A percentile compares a stretch with the other conserved stretches of the same genome.
Evolutionary conservation across 1,284 basidiomycete genomes (phyloP).

Genomic region (Cystobasidiaceae sp.): DNA sequence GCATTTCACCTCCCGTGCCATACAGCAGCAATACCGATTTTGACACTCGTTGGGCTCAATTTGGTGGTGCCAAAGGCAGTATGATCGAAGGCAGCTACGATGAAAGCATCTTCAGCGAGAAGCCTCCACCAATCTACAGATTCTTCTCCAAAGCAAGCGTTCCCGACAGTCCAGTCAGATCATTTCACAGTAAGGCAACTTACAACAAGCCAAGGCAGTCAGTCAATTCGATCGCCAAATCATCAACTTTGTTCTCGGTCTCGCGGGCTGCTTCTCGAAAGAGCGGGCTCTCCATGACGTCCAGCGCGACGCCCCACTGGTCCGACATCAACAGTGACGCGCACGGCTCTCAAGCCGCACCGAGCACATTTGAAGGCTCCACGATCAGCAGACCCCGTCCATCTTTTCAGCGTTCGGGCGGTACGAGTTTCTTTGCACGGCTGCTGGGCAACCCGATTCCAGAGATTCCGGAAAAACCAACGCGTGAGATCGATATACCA

Average conservation of each 20-base stretch:
- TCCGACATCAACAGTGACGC: too few species aligned
- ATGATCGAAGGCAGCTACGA: background rate
- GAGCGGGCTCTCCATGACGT: too few species aligned
- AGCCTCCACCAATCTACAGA: conserved; percentile 3
- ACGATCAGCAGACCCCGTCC: background rate
- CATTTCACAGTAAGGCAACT: too few species aligned
- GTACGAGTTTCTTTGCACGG: conserved; percentile 11
- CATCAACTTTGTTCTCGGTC: background rate
- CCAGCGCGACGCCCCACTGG: too few species aligned
- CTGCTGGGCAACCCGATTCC: background rate
- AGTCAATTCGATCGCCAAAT: background rate
- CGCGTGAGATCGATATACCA: background rate
- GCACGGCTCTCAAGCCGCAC: too few species aligned
- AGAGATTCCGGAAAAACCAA: background rate
- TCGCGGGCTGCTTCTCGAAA: background rate
- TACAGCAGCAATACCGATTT: background rate
- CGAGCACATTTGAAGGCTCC: too few species aligned
- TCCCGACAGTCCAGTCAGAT: conserved; percentile 2
- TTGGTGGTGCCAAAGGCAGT: conserved; percentile 15
- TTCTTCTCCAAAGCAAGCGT: background rate
- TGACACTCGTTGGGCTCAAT: background rate
- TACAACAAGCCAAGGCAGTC: background rate
- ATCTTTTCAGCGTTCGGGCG: background rate
- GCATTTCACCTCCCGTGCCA: background rate
- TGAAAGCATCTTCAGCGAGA: background rate